Base-by-base conservation (phyloP, 345 rosid genomes). In the Gossypium arboreum region DNA sequence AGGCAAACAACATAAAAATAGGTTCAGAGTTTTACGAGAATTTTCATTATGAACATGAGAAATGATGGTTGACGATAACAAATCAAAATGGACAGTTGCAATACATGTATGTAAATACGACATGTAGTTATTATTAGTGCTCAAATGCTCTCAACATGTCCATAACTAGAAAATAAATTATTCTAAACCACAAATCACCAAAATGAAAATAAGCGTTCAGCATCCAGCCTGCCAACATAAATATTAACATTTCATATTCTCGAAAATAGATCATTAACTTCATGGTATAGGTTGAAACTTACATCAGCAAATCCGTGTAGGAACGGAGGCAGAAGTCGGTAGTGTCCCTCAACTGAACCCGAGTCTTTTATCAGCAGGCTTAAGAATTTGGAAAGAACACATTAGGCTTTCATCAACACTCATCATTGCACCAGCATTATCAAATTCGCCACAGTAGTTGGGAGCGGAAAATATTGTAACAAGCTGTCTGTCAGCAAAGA, bases 401-500 rank as follows among this genome's bases (percentile, higher is more conserved):
- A 93, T 90, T 61, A 93, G 83, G 85, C 91, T 88, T 71, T 93
- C 93, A 75, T 93, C 98, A 73, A 93, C 95, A 72, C 94, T 93
- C 97, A 93, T 93, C 97, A 93, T 88, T 58, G 98, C 97, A 55
- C 98, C 98, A 13, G 98, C 91, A 64, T 93, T 93, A 83, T 93
- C 93, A 76, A 93, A 93, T 83, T 93, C 98, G 15, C 98, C 98
- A 0, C 98, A 93, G 77, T 93, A 93, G 83, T 93, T 93, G 18
- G 98, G 97, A 55, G 98, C 98, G 17, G 97, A 93, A 83, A 93
- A 93, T 72, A 93, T 87, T 1, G 98, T 91, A 44, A 93, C 98
- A 64, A 93, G 94, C 80, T 86, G 91, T 81, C 97, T 89, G 54
- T 91, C 90, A 52, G 97, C 97, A 57, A 93, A 91, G 86, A 93